phyloP scores from a whole-genome alignment of 1,139 yeast species.

The Debaryomyces psychrophilus region DNA sequence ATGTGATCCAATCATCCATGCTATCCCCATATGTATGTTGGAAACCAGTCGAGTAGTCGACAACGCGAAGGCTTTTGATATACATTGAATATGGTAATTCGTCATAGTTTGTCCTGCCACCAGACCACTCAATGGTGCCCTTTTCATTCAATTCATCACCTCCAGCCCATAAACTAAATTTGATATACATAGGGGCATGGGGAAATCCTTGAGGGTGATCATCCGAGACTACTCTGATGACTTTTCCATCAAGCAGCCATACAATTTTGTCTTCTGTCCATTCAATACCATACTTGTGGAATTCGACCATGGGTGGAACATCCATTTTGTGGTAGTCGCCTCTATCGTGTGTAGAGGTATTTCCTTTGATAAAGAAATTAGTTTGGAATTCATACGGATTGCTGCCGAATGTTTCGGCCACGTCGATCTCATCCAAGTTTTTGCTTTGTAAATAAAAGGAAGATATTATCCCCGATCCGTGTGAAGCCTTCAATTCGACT shows the following conservation, averaged over 20 bases:
- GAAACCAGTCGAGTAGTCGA: constrained; percentile 37
- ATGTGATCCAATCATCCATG: constrained; percentile 19
- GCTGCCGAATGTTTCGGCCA: constrained; percentile 49
- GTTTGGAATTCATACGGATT: constrained; percentile 38
- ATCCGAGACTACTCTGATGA: constrained; percentile 27
- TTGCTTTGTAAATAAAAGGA: constrained; percentile 51
- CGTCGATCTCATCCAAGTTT: constrained; percentile 52
- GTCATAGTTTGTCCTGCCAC: constrained; percentile 39
- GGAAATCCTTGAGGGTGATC: constrained; percentile 38
- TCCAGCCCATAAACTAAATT: constrained; percentile 47
- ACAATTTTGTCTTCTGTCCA: constrained; percentile 40
- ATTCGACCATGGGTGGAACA: constrained; percentile 25
- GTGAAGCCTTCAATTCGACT: constrained; percentile 40
- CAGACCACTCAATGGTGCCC: constrained; percentile 49
- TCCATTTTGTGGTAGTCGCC: constrained; percentile 38
- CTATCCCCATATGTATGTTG: constrained; percentile 34
- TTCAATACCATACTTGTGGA: constrained; percentile 36
- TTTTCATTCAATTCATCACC: constrained; percentile 38
- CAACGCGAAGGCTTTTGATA: constrained; percentile 31
- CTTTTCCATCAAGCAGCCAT: constrained; percentile 37
- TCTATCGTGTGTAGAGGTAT: constrained; percentile 43
- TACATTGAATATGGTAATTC: constrained; percentile 41
- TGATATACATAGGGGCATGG: constrained; percentile 41
- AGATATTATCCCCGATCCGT: constrained; percentile 47
- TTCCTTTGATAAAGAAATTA: constrained; percentile 51